These are phyloP conservation scores for Phytophthora lateralis DNA, from an alignment of 352 stramenopile species.

Conservation along the genomic window DNA sequence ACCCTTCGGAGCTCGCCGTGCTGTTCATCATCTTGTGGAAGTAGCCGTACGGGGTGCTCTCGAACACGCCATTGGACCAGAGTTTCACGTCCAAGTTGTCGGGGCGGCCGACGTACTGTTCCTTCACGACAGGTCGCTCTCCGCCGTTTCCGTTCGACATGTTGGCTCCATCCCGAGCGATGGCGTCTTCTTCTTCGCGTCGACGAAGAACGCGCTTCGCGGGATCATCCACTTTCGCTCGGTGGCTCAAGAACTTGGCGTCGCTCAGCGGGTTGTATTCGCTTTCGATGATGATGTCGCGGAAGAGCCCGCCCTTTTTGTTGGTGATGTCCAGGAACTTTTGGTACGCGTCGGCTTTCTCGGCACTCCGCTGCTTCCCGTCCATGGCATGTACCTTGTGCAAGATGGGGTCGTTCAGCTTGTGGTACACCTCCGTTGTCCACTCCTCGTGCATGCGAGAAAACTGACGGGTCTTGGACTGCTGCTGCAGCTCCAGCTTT, in stretches of 20 bases:
- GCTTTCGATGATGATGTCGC: constrained; percentile 87
- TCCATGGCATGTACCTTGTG: constrained; percentile 62
- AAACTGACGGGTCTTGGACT: constrained; percentile 63
- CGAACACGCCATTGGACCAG: constrained; percentile 72
- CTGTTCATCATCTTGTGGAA: constrained; percentile 87
- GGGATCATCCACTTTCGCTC: constrained; percentile 62
- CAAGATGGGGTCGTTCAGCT: constrained; percentile 71
- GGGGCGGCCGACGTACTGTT: constrained; percentile 34
- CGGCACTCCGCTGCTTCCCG: constrained; percentile 44
- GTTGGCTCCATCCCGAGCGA: constrained; percentile 52
- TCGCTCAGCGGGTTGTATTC: constrained; percentile 84
- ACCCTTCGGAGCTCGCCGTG: constrained; percentile 44
- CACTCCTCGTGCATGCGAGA: constrained; percentile 82
- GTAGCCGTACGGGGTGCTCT: constrained; percentile 84
- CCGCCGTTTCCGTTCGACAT: constrained; percentile 30
- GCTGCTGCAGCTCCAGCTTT: constrained; percentile 66
- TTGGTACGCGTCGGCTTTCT: constrained; percentile 59
- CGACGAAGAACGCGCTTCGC: constrained; percentile 64
- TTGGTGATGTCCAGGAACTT: constrained; percentile 83
- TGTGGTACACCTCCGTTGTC: constrained; percentile 66
- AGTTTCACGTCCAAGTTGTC: constrained; percentile 83
- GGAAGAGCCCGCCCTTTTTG: constrained; percentile 81
- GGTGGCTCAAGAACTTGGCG: constrained; percentile 57
- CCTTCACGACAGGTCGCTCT: background rate
- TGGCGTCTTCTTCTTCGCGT: constrained; percentile 72